These are phyloP conservation scores for Yarrowia osloensis DNA, from an alignment of 805 yeast genomes.

Conservation along the genomic window DNA sequence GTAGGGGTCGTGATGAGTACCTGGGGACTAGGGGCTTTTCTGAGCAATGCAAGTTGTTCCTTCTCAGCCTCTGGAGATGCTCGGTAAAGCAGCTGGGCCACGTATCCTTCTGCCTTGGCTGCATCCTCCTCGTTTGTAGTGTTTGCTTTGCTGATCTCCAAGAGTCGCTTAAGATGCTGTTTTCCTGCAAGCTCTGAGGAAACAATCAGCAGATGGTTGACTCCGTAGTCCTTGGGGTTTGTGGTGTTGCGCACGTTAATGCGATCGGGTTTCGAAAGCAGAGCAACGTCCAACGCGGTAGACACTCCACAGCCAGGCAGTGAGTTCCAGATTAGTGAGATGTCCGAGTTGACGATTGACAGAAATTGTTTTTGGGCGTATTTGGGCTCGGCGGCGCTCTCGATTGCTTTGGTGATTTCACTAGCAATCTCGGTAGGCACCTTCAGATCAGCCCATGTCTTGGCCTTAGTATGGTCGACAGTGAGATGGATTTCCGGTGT, in stretches of 20 bases:
- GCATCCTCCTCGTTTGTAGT: neutral
- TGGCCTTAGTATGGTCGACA: slow-evolving; percentile 10
- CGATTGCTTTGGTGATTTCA: neutral
- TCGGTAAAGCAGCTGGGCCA: slow-evolving; percentile 1
- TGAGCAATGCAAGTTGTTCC: slow-evolving; percentile 7
- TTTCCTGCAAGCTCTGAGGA: slow-evolving; percentile 14
- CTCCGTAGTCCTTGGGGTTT: neutral
- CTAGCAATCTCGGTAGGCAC: neutral
- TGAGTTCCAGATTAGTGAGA: slow-evolving; percentile 19
- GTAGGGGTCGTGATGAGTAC: slow-evolving; percentile 24
- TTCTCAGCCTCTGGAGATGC: slow-evolving; percentile 19
- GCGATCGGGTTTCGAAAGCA: neutral
- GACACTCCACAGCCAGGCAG: slow-evolving; percentile 18
- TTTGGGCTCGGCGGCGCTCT: neutral
- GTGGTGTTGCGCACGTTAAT: neutral
- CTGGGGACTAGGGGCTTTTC: slow-evolving; percentile 17
- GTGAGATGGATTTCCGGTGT: slow-evolving; percentile 1
- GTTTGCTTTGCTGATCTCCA: neutral
- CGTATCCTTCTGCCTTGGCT: neutral
- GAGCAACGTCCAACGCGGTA: slow-evolving; percentile 11
- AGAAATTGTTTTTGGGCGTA: slow-evolving; percentile 12
- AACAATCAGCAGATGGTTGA: slow-evolving; percentile 21
- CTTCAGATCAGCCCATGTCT: slow-evolving; percentile 10
- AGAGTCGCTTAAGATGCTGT: neutral
- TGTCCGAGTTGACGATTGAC: slow-evolving; percentile 11